Conservation (phyloP, 805 yeast species). For the Candida nanaspora region DNA sequence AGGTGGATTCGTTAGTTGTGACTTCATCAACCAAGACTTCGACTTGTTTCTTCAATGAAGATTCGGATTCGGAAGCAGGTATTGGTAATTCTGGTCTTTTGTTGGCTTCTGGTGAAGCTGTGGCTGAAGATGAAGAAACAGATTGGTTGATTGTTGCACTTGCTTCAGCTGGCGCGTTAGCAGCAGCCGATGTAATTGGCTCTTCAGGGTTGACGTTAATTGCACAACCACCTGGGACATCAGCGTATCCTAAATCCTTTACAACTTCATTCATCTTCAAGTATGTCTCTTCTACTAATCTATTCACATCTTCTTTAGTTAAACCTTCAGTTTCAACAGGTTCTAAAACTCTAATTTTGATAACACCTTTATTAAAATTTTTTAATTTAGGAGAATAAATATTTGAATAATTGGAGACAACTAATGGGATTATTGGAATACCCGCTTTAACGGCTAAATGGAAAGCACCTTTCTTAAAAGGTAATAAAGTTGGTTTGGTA, state of each 20-base stretch:
- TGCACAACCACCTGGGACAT: conserved; percentile 6
- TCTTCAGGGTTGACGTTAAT: too few relatives aligned
- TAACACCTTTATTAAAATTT: conserved; percentile 71
- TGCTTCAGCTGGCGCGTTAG: not conserved
- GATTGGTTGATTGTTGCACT: too few relatives aligned
- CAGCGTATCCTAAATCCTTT: conserved; percentile 36
- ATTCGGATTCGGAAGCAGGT: not conserved
- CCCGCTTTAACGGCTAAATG: conserved; percentile 92
- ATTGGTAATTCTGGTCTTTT: not conserved
- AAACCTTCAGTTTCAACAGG: conserved; percentile 71
- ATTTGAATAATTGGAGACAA: conserved; percentile 78
- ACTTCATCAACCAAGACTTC: not conserved
- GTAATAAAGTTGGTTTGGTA: conserved; percentile 59
- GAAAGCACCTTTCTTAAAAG: conserved; percentile 97
- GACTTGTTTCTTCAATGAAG: not conserved
- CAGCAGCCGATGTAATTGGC: not conserved
- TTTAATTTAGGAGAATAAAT: conserved; percentile 54
- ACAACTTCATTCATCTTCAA: conserved; percentile 45
- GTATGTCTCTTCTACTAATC: conserved; percentile 49
- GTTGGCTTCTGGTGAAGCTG: not conserved
- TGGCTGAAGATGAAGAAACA: not conserved
- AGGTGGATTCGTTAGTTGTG: not conserved
- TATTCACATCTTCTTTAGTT: conserved; percentile 63
- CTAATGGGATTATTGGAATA: conserved; percentile 84
- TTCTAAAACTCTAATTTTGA: conserved; percentile 70